Base-by-base conservation (phyloP, 352 stramenopile species). In the Globisporangium paroecandrum region DNA sequence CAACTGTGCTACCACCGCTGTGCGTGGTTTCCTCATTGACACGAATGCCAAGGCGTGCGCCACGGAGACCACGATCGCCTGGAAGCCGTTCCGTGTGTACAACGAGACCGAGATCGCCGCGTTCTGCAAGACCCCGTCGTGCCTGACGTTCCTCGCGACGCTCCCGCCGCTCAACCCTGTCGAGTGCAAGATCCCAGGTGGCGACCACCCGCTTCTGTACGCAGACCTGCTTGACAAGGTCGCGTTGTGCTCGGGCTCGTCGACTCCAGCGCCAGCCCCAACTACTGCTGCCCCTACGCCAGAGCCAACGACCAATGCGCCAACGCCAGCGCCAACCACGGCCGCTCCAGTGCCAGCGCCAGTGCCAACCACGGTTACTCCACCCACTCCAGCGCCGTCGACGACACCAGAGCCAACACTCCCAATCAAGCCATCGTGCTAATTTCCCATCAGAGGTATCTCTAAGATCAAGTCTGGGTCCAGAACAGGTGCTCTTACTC, bases 121-220 rank as follows among this genome's bases (percentile, higher is more conserved):
- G 34, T 64, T n/a, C 34, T 64, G 58, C 36, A 15, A 12, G 5
- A 64, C 34, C 13, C 3, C n/a, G 6, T 32, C 58, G 58, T 64
- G 58, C 36, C 24, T 49, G 10, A 54, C 36, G 12, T 64, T 64
- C 38, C 58, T 64, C 22, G 58, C 58, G 15, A 64, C 58, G 24
- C 58, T 64, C 1, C n/a, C 58, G 7, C 36, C 58, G 24, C 58
- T 64, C 22, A 64, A 64, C 58, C 58, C 58, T 25, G 20, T 32
- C 36, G 58, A 64, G 10, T 64, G 58, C 36, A 22, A 22, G 36
- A 64, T 64, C 18, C 58, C 58, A 24, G 58, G 58, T 47, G 58
- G 41, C 4, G 41, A 49, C 1, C 10, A n/a, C 15, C 41, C 41
- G 15, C 41, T 4, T 22, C 18, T 49, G 15, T 49, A 49, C 41